Percentiles rank a stretch among this genome's conserved stretches.
Evolutionary conservation across 1,284 basidiomycete species (phyloP).

Genomic region (Leccinum angustisporum): DNA sequence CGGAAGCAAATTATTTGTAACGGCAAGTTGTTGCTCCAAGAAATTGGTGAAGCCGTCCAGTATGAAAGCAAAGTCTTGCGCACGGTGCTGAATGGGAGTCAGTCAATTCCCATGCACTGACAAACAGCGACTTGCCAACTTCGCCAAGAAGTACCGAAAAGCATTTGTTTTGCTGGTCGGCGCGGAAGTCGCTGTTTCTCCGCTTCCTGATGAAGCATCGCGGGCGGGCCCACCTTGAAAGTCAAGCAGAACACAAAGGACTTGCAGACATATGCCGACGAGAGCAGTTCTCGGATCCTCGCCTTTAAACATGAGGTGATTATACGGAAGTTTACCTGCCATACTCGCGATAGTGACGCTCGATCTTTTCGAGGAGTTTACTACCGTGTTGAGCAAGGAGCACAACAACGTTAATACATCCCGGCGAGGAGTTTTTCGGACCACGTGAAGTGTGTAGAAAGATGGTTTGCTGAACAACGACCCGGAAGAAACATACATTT

Average conservation of each 20-base stretch:
- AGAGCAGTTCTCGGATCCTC: constrained; percentile 74
- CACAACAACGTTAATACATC: constrained; percentile 87
- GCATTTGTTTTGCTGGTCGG: constrained; percentile 79
- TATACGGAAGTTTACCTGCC: constrained; percentile 77
- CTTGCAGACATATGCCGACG: constrained; percentile 71
- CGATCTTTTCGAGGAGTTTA: constrained; percentile 60
- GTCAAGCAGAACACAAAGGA: constrained; percentile 76
- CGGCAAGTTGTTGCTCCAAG: constrained; percentile 72
- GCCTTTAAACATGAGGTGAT: constrained; percentile 86
- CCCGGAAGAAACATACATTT: constrained; percentile 79
- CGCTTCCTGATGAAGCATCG: constrained; percentile 44
- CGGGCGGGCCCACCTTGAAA: constrained; percentile 75
- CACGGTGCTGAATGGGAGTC: constrained; percentile 65
- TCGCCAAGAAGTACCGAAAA: constrained; percentile 87
- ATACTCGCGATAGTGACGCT: constrained; percentile 58
- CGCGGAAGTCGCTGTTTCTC: constrained; percentile 44
- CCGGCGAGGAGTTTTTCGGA: constrained; percentile 75
- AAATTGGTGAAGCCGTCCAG: constrained; percentile 71
- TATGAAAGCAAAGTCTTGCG: constrained; percentile 84
- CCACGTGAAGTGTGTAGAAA: constrained; percentile 71
- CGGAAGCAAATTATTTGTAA: constrained; percentile 74
- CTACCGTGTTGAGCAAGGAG: constrained; percentile 85
- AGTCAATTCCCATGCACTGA: constrained; percentile 2
- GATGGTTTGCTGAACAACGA: constrained; percentile 72
- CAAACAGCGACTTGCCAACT: constrained; percentile 57